Base-by-base conservation (phyloP, 805 yeast species). In the Barnettozyma botsteinii region DNA sequence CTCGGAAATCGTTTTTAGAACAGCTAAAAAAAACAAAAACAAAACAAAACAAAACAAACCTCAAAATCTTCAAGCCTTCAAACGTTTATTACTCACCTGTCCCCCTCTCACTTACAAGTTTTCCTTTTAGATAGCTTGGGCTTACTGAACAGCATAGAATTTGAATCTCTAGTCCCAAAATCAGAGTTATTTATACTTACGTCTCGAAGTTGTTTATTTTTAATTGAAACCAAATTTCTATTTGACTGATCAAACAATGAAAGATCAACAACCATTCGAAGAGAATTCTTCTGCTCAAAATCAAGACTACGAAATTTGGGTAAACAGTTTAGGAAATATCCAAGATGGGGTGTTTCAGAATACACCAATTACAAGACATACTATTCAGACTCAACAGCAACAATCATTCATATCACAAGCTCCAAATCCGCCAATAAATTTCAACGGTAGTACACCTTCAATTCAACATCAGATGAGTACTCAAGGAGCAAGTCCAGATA, bases 241-340 rank as follows among this genome's bases (percentile, higher is more conserved):
- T n/a, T n/a, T n/a, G n/a, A n/a, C n/a, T n/a, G 9, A 14, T 28
- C 21, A 18, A 12, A 29, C 10, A 5, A 35, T 35, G 38, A 35
- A 17, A 20, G 27, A 24, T 20, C 17, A 36, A 7, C 32, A 30
- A 30, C 37, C 37, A 31, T 27, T 35, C 15, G 30, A 20, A 25
- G 35, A 37, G 10, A 23, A 31, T 5, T 12, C 26, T 40, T 34
- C 45, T 4, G 47, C 42, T 39, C 53, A 51, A 30, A 36, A 50
- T 7, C 43, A 52, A 14, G 59, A 55, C 31, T 53, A 53, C 39
- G 59, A 55, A 17, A 42, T 49, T 6, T 55, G 59, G 59, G 56
- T 53, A 26, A 50, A 48, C 31, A 47, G 52, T 29, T 35, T 53
- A 19, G 53, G 53, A 3, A 47, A 46, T 18, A 52, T 53, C 12